Percentiles rank a stretch among this genome's conserved stretches.
These are phyloP conservation scores for Malassezia sp. DNA, from an alignment of 1,284 basidiomycete genomes.

Conservation along the genomic window DNA sequence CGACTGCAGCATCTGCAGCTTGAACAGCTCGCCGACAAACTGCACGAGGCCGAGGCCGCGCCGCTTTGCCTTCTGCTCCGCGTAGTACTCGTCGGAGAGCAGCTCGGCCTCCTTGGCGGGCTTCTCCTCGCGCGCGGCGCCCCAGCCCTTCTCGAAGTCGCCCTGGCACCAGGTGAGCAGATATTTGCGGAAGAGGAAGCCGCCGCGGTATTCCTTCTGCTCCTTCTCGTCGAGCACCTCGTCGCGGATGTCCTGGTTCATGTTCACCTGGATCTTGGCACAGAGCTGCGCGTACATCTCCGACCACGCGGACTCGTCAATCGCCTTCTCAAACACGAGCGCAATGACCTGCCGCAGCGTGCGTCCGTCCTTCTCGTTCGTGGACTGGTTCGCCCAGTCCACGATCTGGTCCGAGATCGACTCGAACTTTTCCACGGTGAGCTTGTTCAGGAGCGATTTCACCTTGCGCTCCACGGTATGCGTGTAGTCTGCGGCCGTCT, in stretches of 20 bases:
- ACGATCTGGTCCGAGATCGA: conserved; percentile 87
- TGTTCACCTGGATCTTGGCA: conserved; percentile 80
- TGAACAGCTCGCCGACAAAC: conserved; percentile 96
- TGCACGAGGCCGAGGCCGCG: conserved; percentile 90
- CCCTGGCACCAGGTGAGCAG: conserved; percentile 83
- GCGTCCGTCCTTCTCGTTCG: conserved; percentile 79
- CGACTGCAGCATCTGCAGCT: conserved; percentile 84
- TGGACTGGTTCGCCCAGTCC: conserved; percentile 83
- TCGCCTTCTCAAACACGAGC: conserved; percentile 92
- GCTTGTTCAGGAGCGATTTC: conserved; percentile 83
- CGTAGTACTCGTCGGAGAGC: conserved; percentile 93
- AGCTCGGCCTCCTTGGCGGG: conserved; percentile 49
- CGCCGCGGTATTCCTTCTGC: conserved; percentile 72
- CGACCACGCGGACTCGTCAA: conserved; percentile 85
- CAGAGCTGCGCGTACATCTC: conserved; percentile 94
- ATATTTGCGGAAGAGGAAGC: conserved; percentile 77
- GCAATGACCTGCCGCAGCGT: conserved; percentile 90
- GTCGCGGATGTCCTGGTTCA: conserved; percentile 74
- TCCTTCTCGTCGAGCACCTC: conserved; percentile 57
- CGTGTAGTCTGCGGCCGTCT: conserved; percentile 55
- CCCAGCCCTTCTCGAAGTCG: conserved; percentile 79
- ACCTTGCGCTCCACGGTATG: conserved; percentile 86
- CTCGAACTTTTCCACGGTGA: conserved; percentile 93
- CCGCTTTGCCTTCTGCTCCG: conserved; percentile 89
- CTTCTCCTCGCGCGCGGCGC: conserved; percentile 51